Conservation (phyloP, 2,329 filamentous ascomycete genomes). For the Cladophialophora yegresii region DNA sequence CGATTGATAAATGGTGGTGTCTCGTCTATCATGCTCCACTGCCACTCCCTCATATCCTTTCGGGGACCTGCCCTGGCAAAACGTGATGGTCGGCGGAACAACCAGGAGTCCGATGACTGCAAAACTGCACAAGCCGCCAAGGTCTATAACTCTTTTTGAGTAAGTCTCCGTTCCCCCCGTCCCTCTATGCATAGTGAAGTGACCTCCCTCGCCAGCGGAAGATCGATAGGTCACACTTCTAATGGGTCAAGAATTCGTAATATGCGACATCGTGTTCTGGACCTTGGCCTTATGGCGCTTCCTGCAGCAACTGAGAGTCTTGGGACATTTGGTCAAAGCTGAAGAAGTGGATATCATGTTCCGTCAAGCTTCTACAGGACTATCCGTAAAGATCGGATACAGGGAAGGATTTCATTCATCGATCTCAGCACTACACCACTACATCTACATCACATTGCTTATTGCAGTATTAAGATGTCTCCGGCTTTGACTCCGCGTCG, state of each 20-base stretch:
- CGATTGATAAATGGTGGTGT: conserved; percentile 8
- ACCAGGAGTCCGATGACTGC: conserved; percentile 1
- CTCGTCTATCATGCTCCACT: conserved; percentile 9
- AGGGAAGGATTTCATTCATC: background rate
- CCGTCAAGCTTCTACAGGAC: conserved; percentile 1
- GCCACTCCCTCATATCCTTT: background rate
- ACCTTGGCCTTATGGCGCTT: background rate
- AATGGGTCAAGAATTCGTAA: background rate
- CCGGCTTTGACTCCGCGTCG: background rate
- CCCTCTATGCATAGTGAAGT: background rate
- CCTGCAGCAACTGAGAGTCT: background rate
- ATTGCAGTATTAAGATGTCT: conserved; percentile 22
- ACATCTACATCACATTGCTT: background rate
- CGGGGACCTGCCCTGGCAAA: background rate
- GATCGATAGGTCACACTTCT: conserved; percentile 13
- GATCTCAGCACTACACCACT: conserved; percentile 2
- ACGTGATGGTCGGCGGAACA: conserved; percentile 10
- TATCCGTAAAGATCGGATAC: conserved; percentile 4
- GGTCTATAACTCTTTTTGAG: conserved; percentile 1
- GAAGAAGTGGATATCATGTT: conserved; percentile 4
- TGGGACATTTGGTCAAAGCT: conserved; percentile 3
- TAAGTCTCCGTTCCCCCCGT: background rate
- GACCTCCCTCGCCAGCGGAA: background rate
- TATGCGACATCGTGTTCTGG: conserved; percentile 4
- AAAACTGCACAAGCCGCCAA: background rate